Conservation (phyloP, 129 eudicot species). For the Flaveria brownii region DNA sequence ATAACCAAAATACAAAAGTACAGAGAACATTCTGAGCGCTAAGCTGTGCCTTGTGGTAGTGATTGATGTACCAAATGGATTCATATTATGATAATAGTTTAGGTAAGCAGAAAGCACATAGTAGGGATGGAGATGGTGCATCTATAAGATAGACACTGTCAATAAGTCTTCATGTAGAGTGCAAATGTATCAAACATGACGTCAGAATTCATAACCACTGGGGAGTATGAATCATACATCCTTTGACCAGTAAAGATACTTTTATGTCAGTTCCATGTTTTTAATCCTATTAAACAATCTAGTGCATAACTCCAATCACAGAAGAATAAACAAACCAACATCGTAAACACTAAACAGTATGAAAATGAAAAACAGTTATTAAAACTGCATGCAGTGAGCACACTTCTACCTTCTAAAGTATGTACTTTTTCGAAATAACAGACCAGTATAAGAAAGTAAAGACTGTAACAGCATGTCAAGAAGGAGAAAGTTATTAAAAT, state of each 20-base stretch:
- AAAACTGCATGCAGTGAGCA: constrained; percentile 4
- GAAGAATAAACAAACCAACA: background rate
- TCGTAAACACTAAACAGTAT: background rate
- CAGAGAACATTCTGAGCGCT: background rate
- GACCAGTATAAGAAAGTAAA: background rate
- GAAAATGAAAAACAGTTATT: background rate
- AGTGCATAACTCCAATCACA: background rate
- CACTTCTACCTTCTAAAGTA: constrained; percentile 7
- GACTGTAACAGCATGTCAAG: background rate
- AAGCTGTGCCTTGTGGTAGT: background rate
- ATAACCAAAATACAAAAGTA: background rate
- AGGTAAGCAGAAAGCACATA: background rate
- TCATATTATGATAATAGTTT: background rate
- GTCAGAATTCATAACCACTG: background rate
- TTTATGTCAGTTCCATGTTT: background rate
- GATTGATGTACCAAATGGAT: background rate
- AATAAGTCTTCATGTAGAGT: background rate
- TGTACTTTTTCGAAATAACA: constrained; percentile 5
- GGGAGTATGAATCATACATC: background rate
- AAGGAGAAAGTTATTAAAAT: constrained; percentile 8
- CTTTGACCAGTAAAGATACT: background rate
- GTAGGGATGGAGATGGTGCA: background rate
- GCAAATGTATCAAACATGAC: background rate
- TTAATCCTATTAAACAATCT: background rate
- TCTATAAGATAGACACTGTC: background rate